Percentiles rank a stretch among this genome's conserved stretches.
Evolutionary conservation across 2,329 filamentous ascomycete genomes (phyloP).

Genomic region (Exophiala bonariae): DNA sequence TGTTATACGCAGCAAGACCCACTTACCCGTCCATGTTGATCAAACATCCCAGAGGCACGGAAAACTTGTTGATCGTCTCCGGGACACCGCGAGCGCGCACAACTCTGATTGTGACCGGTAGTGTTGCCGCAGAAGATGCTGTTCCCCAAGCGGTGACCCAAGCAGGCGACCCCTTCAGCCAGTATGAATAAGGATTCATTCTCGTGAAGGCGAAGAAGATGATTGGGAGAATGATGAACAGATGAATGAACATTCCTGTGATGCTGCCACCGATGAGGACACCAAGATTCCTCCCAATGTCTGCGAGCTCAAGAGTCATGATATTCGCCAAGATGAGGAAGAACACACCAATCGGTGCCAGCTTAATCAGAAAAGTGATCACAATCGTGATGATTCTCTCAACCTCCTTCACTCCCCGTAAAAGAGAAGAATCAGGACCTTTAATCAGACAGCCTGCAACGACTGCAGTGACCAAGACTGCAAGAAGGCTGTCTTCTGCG

Average conservation of each 20-base stretch:
- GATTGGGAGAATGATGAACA: constrained; percentile 48
- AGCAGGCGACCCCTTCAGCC: constrained; percentile 50
- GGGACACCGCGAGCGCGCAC: constrained; percentile 44
- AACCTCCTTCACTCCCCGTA: constrained; percentile 48
- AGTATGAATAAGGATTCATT: constrained; percentile 50
- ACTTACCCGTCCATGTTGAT: constrained; percentile 52
- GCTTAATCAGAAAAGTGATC: constrained; percentile 50
- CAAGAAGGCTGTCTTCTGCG: constrained; percentile 48
- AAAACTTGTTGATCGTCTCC: constrained; percentile 47
- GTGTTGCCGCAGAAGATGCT: constrained; percentile 54
- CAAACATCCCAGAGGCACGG: constrained; percentile 49
- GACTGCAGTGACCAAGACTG: constrained; percentile 49
- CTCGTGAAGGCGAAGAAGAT: constrained; percentile 44
- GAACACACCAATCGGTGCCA: constrained; percentile 55
- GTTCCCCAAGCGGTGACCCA: constrained; percentile 59
- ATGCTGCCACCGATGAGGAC: constrained; percentile 51
- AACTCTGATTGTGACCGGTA: constrained; percentile 50
- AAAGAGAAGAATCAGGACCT: constrained; percentile 38
- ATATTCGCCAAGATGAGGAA: constrained; percentile 56
- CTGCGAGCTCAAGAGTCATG: constrained; percentile 48
- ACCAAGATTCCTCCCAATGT: constrained; percentile 52
- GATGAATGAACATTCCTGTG: constrained; percentile 48
- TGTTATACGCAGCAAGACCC: neutral
- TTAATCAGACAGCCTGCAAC: constrained; percentile 51
- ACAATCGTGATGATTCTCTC: constrained; percentile 49